These are phyloP conservation scores for Tetragonia tetragonoides DNA, from an alignment of 148 eudicot genomes.

Conservation along the genomic window DNA sequence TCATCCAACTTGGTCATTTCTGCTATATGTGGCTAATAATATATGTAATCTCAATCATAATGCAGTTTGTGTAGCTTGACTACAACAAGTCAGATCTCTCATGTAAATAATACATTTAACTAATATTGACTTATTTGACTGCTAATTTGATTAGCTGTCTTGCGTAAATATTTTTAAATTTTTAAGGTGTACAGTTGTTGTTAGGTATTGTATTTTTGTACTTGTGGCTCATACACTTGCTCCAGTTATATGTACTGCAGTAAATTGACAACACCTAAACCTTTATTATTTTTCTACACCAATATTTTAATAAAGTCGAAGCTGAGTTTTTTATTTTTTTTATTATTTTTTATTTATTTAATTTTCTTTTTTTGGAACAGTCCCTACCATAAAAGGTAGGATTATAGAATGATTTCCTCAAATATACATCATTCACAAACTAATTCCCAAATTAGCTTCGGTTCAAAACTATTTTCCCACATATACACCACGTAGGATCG, in stretches of 20 bases:
- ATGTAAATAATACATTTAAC: neutral
- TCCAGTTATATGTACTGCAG: neutral
- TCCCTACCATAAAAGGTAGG: no score
- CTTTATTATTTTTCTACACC: neutral
- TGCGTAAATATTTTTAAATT: conserved; percentile 5
- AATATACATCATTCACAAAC: no score
- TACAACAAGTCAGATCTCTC: neutral
- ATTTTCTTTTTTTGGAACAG: no score
- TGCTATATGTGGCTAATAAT: neutral
- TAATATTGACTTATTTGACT: neutral
- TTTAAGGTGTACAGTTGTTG: neutral
- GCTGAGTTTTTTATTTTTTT: no score
- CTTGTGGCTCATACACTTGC: no score
- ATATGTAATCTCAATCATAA: neutral
- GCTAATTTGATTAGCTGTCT: neutral
- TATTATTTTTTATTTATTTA: no score
- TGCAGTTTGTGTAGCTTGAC: neutral
- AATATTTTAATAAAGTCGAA: no score
- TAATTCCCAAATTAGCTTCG: no score
- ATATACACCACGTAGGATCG: no score
- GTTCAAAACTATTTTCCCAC: no score
- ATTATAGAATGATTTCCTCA: no score
- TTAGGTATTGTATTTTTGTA: neutral
- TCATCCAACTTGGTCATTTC: neutral
- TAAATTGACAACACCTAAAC: conserved; percentile 11